Conservation (phyloP, 352 stramenopile species). For the Globisporangium alternatum region DNA sequence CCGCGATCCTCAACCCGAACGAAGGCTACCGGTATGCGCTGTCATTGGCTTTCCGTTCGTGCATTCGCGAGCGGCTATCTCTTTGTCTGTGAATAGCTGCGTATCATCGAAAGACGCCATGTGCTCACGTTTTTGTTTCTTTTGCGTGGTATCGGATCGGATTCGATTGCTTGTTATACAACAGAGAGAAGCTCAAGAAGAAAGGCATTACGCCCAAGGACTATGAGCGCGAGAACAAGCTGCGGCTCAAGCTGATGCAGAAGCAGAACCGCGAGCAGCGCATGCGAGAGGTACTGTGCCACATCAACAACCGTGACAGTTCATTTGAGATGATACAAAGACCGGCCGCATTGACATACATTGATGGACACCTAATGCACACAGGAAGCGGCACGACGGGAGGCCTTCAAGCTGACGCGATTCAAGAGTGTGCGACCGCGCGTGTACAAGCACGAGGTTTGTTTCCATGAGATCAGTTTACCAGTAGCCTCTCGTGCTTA, state of each 20-base stretch:
- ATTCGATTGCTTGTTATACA: not conserved
- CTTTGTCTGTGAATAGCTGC: not conserved
- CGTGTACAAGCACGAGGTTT: slow-evolving; percentile 41
- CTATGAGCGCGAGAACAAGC: slow-evolving; percentile 64
- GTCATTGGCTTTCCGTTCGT: not conserved
- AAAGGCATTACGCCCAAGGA: slow-evolving; percentile 53
- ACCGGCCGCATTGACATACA: not conserved
- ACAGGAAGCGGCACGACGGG: slow-evolving; percentile 32
- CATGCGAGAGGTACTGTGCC: slow-evolving; percentile 28
- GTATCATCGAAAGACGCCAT: not conserved
- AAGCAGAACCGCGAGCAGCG: slow-evolving; percentile 53
- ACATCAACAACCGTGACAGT: not conserved
- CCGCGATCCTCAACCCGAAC: slow-evolving; percentile 57
- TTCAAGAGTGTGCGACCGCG: slow-evolving; percentile 59
- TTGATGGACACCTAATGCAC: not conserved
- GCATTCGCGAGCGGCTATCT: not conserved
- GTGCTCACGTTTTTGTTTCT: not conserved
- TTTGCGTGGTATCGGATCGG: not conserved
- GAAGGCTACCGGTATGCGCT: slow-evolving; percentile 44
- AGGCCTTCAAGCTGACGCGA: slow-evolving; percentile 64
- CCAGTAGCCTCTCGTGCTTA: not conserved
- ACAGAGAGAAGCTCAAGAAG: slow-evolving; percentile 56
- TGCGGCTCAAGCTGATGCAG: slow-evolving; percentile 60
- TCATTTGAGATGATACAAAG: not conserved
- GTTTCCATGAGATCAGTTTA: not conserved